A percentile compares a stretch with the other conserved stretches of the same genome.
Evolutionary conservation across 2,329 filamentous ascomycete genomes (phyloP).

Genomic region (Oidium heveae): DNA sequence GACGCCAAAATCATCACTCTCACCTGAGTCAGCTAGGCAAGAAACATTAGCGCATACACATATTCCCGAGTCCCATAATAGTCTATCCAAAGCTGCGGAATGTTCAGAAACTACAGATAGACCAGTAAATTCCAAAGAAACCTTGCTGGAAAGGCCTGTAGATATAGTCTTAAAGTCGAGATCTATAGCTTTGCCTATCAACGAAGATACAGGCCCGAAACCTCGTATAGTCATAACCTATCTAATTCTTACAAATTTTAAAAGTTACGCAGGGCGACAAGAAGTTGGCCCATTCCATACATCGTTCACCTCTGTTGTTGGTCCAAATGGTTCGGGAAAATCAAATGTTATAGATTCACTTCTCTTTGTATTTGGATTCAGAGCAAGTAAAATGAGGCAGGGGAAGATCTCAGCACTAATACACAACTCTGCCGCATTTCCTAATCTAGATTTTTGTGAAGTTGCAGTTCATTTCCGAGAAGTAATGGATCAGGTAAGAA

Average conservation of each 20-base stretch:
- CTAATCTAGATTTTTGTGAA: slow-evolving; percentile 73
- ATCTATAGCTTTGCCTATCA: slow-evolving; percentile 36
- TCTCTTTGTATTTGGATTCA: slow-evolving; percentile 96
- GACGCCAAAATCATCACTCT: slow-evolving; percentile 28
- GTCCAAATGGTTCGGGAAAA: slow-evolving; percentile 92
- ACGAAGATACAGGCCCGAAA: slow-evolving; percentile 55
- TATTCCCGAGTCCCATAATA: slow-evolving; percentile 46
- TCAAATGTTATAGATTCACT: slow-evolving; percentile 97
- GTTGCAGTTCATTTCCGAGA: slow-evolving; percentile 94
- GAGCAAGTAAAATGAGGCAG: slow-evolving; percentile 97
- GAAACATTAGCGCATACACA: slow-evolving; percentile 41
- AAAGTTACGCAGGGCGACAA: slow-evolving; percentile 89
- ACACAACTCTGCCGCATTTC: slow-evolving; percentile 77
- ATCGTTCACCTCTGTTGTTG: slow-evolving; percentile 93
- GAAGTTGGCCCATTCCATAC: slow-evolving; percentile 91
- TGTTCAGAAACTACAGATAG: slow-evolving; percentile 17
- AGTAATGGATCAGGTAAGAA: slow-evolving; percentile 53
- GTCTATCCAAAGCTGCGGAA: slow-evolving; percentile 17
- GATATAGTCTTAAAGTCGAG: slow-evolving; percentile 80
- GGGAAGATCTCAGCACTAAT: slow-evolving; percentile 95
- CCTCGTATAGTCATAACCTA: slow-evolving; percentile 81
- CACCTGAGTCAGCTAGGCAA: slow-evolving; percentile 27
- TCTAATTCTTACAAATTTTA: slow-evolving; percentile 86
- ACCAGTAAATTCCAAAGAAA: slow-evolving; percentile 33
- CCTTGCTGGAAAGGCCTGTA: slow-evolving; percentile 67